Evolutionary conservation across 1,284 basidiomycete genomes (phyloP).

Genomic region (Austroboletus niveus): DNA sequence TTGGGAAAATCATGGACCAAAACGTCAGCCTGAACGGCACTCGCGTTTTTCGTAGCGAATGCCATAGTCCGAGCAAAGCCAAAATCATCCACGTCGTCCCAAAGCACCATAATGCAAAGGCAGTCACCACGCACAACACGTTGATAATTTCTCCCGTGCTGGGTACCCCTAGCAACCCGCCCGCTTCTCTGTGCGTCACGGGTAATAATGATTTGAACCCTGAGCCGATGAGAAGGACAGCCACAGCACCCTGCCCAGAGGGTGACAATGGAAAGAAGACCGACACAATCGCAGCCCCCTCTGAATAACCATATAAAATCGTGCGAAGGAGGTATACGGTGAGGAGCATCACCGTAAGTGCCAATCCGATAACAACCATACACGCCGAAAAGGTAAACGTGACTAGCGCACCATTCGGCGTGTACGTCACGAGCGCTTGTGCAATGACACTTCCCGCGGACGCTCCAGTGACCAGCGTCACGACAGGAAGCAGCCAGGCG

Average conservation of each 20-base stretch:
- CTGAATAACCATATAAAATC: slow-evolving; percentile 46
- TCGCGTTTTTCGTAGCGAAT: slow-evolving; percentile 36
- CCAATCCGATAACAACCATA: slow-evolving; percentile 57
- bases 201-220: slow-evolving; percentile 40
- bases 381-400: slow-evolving; percentile 54
- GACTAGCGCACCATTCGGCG: slow-evolving; percentile 48
- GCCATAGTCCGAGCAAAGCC: slow-evolving; percentile 44
- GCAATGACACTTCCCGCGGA: slow-evolving; percentile 65
- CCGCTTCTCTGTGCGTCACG: slow-evolving; percentile 20
- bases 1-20: slow-evolving; percentile 64
- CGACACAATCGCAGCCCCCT: slow-evolving; percentile 51
- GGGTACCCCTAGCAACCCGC: slow-evolving; percentile 25
- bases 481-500: slow-evolving; percentile 72
- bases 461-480: slow-evolving; percentile 67
- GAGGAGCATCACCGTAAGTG: slow-evolving; percentile 54
- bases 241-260: slow-evolving; percentile 58
- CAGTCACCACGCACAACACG: slow-evolving; percentile 42
- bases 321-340: slow-evolving; percentile 49
- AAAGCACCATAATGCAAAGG: slow-evolving; percentile 54
- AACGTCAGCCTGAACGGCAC: slow-evolving; percentile 50
- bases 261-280: slow-evolving; percentile 60
- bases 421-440: slow-evolving; percentile 43
- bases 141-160: slow-evolving; percentile 41
- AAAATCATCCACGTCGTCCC: slow-evolving; percentile 54
- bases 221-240: slow-evolving; percentile 45